Conservation (phyloP, 2,329 filamentous ascomycete species). For the Thermomyces lanuginosus region DNA sequence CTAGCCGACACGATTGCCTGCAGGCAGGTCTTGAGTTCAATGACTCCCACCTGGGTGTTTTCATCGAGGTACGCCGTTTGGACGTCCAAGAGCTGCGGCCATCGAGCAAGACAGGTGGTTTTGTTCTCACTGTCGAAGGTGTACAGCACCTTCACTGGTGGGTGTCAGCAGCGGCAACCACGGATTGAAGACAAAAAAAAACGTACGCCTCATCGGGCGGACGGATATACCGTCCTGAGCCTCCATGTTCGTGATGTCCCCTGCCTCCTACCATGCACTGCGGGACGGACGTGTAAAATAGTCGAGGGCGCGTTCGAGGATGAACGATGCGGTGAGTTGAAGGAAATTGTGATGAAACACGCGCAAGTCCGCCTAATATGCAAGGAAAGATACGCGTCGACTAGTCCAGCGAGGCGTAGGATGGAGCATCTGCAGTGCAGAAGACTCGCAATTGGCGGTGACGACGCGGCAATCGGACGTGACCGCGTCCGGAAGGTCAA, state of each 20-base stretch:
- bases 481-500: too few relatives aligned
- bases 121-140: conserved; percentile 83
- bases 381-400: too few relatives aligned
- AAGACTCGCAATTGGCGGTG: too few relatives aligned
- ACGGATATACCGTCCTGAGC: conserved; percentile 39
- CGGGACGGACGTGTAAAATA: conserved; percentile 6
- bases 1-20: conserved; percentile 57
- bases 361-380: too few relatives aligned
- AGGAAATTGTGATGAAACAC: too few relatives aligned
- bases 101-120: conserved; percentile 75
- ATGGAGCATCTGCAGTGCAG: too few relatives aligned
- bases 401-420: too few relatives aligned
- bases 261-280: conserved; percentile 7
- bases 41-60: conserved; percentile 62
- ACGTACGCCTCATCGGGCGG: conserved; percentile 53
- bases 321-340: neutral
- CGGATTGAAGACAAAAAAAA: conserved; percentile 3
- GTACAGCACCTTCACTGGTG: conserved; percentile 82
- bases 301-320: neutral
- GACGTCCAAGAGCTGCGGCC: conserved; percentile 62
- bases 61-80: conserved; percentile 72
- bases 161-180: conserved; percentile 5
- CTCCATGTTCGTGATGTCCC: conserved; percentile 20
- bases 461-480: too few relatives aligned
- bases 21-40: conserved; percentile 75